These are phyloP conservation scores for Tarenaya hassleriana DNA, from an alignment of 345 rosid genomes.

Conservation along the genomic window DNA sequence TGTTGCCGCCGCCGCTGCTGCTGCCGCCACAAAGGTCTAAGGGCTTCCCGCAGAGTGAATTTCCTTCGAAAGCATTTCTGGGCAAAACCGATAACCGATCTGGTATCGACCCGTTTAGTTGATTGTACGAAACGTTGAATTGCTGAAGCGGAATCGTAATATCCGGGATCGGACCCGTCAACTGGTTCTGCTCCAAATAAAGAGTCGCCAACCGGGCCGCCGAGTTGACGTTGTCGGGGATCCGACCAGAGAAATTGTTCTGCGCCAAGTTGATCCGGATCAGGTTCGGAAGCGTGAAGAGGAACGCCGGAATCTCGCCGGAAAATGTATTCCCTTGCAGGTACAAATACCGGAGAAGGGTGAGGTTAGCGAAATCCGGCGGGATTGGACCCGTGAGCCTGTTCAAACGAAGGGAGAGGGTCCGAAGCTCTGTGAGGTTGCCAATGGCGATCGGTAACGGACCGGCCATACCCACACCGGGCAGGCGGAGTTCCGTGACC, in stretches of 20 bases:
- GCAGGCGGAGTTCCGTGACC: conserved; percentile 53
- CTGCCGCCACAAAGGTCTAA: conserved; percentile 32
- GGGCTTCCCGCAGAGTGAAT: conserved; percentile 69
- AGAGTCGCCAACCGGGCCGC: conserved; percentile 48
- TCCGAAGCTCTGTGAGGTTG: conserved; percentile 58
- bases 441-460: conserved; percentile 50
- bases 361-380: conserved; percentile 48
- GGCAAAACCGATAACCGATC: conserved; percentile 28
- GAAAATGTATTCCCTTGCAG: conserved; percentile 62
- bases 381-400: conserved; percentile 66
- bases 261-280: conserved; percentile 51
- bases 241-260: conserved; percentile 55
- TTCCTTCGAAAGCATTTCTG: conserved; percentile 46
- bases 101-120: conserved; percentile 59
- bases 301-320: conserved; percentile 65
- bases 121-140: conserved; percentile 65
- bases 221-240: conserved; percentile 43
- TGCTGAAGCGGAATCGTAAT: conserved; percentile 41
- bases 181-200: conserved; percentile 49
- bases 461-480: conserved; percentile 69
- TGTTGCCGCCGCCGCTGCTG: background rate
- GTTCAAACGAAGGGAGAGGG: conserved; percentile 77
- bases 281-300: conserved; percentile 49
- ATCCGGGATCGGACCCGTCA: conserved; percentile 67
- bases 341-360: conserved; percentile 52